Evolutionary conservation across 2,329 filamentous ascomycete genomes (phyloP), one percentile per base, ranked within the genome.

Genomic region (Colletotrichum australisinense): DNA sequence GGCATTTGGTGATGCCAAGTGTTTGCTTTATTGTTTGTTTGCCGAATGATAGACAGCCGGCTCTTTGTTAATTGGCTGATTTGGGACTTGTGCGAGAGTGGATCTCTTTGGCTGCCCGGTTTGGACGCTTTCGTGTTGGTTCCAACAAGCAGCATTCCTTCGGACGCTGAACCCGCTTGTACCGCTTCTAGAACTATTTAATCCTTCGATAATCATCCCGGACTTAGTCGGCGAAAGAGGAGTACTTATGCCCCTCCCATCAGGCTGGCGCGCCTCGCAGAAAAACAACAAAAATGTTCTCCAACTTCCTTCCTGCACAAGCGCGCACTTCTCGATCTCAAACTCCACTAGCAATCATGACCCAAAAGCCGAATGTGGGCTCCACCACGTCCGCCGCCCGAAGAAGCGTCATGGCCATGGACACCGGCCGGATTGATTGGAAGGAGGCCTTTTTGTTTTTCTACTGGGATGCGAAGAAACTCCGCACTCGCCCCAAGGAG

Each of bases 381-480:
- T n/a, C 42, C 42, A 19, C 42, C 42, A n/a, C 42, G 4, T n/a
- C 42, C 1, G 16, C 42, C 42, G 42, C 42, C 42, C 42, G 42
- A 19, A 49, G 8, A 11, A 49, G 42, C 19, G 42, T 22, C 4
- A 9, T 49, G 42, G 42, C 42, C 14, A 57, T 57, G 59, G 26
- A 64, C 2, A 19, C 28, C 9, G 53, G 28, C 46, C 19, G 24
- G 8, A 38, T 14, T 38, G 55, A 72, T 35, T 67, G 69, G 63
- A 72, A 72, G 69, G 64, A 72, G 30, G 69, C 57, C 0, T 72
- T 72, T 22, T 32, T 72, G 22, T 68, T 72, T 26, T 72, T 72
- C 57, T 72, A 68, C 46, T 72, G 57, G 69, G 69, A 68, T 12
- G 35, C 62, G 11, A 53, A 58, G 24, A 32, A 38, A 22, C 53